Base-by-base conservation (phyloP, 495 filamentous ascomycete genomes). In the Aspergillus asperescens region DNA sequence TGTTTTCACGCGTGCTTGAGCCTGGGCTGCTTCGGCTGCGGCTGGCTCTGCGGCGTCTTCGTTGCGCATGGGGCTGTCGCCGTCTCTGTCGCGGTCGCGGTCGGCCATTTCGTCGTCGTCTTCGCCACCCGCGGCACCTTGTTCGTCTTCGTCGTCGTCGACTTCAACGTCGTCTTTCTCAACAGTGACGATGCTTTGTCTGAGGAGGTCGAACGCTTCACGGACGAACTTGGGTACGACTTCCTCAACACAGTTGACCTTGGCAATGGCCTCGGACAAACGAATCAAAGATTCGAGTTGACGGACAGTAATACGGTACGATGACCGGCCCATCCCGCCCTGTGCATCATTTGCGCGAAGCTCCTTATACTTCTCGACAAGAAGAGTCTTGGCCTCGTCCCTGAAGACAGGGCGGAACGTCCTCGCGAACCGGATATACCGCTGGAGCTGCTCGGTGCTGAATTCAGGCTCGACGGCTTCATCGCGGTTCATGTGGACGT, bases 91-190 rank as follows among this genome's bases (percentile, higher is more conserved):
- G 34, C 65, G 76, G 46, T 86, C 83, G 34, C 69, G 69, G 23
- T 76, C 70, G 13, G 57, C 67, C 61, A 69, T 72, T 32, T 72
- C 71, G 1, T 72, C 63, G 39, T 75, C 69, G 9, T 69, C 66
- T 20, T 61, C 61, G 39, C 39, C 50, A 10, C 42, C 48, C 18
- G 37, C 56, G 24, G 31, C 46, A 10, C 47, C 63, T 18, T 52
- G 66, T 19, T 68, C 66, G 27, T 69, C 69, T 19, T 87, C 86
- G 4, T 88, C 85, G 23, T 96, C 92, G 12, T 96, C 91, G 29
- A 99, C 87, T 64, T 97, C 93, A 12, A 99, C 85, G 56, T 99
- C 93, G 59, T 99, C 93, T 60, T 96, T 93, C 67, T 99, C 94
- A 15, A 99, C 92, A 13, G 87, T 91, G 59, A 99, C 95, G 64